phyloP scores from a whole-genome alignment of 2,329 filamentous ascomycete species.

The Whalleya microplaca region DNA sequence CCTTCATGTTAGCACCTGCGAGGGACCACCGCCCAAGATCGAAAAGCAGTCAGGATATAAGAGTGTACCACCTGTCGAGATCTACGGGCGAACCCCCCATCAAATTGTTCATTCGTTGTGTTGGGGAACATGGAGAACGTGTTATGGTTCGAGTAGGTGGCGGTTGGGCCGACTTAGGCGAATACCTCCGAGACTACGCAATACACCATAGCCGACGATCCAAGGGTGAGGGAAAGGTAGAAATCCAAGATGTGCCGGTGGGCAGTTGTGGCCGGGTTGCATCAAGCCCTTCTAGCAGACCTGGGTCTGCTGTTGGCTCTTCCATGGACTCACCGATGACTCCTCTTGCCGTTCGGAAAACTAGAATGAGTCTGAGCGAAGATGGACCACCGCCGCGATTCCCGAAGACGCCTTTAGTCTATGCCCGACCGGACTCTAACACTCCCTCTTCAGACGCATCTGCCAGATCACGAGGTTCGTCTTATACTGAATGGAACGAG shows the following conservation, averaged over 20 bases:
- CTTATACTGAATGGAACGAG: conserved; percentile 60
- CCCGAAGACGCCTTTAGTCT: conserved; percentile 49
- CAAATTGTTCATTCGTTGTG: conserved; percentile 90
- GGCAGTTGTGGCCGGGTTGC: conserved; percentile 37
- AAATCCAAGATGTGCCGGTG: conserved; percentile 57
- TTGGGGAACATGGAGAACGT: conserved; percentile 86
- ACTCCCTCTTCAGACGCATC: conserved; percentile 51
- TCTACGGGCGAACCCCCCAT: conserved; percentile 85
- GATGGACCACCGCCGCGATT: conserved; percentile 37
- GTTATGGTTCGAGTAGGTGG: conserved; percentile 98
- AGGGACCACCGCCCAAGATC: conserved; percentile 54
- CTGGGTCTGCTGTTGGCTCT: conserved; percentile 47
- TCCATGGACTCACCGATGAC: conserved; percentile 45
- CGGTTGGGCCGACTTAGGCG: conserved; percentile 95
- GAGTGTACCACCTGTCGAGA: conserved; percentile 88
- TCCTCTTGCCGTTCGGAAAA: conserved; percentile 59
- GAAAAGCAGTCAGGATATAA: conserved; percentile 70
- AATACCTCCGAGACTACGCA: conserved; percentile 93
- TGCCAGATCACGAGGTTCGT: conserved; percentile 54
- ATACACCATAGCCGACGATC: conserved; percentile 83
- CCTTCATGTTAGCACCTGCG: conserved; percentile 69
- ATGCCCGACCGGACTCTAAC: conserved; percentile 38
- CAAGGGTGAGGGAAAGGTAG: conserved; percentile 56
- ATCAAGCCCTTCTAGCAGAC: conserved; percentile 48
- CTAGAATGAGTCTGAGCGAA: conserved; percentile 50